Evolutionary conservation across 2,329 filamentous ascomycete genomes (phyloP), one percentile per base, ranked within the genome.

Genomic region (Lachnellula arida): DNA sequence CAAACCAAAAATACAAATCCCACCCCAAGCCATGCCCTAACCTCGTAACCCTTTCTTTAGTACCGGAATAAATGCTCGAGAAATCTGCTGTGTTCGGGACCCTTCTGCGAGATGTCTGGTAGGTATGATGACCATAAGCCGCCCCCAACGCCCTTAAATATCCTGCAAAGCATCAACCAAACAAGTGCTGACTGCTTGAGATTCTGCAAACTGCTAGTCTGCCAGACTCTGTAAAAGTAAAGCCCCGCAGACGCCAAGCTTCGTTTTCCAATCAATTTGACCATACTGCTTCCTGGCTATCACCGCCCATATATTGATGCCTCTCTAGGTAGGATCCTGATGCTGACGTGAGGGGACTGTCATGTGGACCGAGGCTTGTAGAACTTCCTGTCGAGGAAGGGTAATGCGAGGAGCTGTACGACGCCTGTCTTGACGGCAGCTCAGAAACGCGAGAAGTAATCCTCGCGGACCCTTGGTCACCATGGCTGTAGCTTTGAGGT

Each of bases 391-490:
- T 55, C 28, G 57, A 57, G 7, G 63, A 53, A 12, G 61, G 61
- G 46, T 63, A 64, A n/a, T 64, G 60, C 46, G 58, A 63, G 12
- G 62, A 62, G 50, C 62, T 63, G 62, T 67, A 64, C 19, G 65
- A 65, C 8, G 57, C 52, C 46, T 64, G 60, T 54, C 66, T 58
- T 19, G 57, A 60, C 22, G 61, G 58, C 22, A 52, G 51, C 11
- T 62, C 59, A 15, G 53, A 32, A 19, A 56, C 32, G 17, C 57
- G 58, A 44, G 59, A 53, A 15, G 53, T 42, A 22, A 64, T 32
- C 48, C 61, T 60, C 47, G 63, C 58, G 15, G 56, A 55, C 23
- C 58, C 39, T 22, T 59, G 57, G 15, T 63, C 55, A 17, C 32
- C 51, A 19, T 51, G 58, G 42, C 37, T 53, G 46, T 65, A 67